phyloP scores from a whole-genome alignment of 768 basidiomycete species.

The Termitomyces sp. region DNA sequence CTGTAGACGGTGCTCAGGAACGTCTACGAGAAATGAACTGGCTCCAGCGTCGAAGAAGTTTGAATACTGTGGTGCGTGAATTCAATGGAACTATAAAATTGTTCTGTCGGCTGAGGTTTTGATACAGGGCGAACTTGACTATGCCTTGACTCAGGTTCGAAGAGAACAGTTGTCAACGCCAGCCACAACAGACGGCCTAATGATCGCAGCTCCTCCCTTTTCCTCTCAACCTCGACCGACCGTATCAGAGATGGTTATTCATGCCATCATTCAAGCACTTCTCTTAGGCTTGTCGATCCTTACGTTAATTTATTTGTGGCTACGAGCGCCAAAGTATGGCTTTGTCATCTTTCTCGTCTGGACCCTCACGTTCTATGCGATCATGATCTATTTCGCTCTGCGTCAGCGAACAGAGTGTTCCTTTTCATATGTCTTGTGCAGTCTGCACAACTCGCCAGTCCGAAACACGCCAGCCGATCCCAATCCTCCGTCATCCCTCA shows the following conservation, averaged over 20 bases:
- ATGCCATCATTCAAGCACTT: constrained; percentile 48
- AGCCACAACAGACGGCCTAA: constrained; percentile 40
- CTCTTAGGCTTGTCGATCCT: constrained; percentile 56
- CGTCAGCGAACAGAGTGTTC: constrained; percentile 52
- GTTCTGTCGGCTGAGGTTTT: constrained; percentile 4
- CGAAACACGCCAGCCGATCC: constrained; percentile 21
- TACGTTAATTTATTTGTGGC: constrained; percentile 55
- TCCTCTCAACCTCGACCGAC: constrained; percentile 20
- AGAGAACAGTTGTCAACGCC: constrained; percentile 46
- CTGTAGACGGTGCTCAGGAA: constrained; percentile 10
- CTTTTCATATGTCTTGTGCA: constrained; percentile 43
- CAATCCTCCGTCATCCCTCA: constrained; percentile 31
- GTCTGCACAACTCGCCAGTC: constrained; percentile 27
- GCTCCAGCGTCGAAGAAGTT: constrained; percentile 68
- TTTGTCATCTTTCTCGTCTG: constrained; percentile 66
- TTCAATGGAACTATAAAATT: background rate
- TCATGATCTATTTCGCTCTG: constrained; percentile 53
- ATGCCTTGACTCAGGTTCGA: constrained; percentile 52
- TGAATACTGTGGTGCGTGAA: constrained; percentile 60
- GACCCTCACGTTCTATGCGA: constrained; percentile 51
- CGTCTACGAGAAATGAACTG: constrained; percentile 69
- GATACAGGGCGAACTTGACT: constrained; percentile 68
- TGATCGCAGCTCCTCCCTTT: constrained; percentile 3
- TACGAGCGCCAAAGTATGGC: constrained; percentile 41
- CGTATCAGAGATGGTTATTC: constrained; percentile 34